Evolutionary conservation across 768 basidiomycete species (phyloP), one percentile per base, ranked within the genome.

Genomic region (Tylopilus cervinicoccineus): DNA sequence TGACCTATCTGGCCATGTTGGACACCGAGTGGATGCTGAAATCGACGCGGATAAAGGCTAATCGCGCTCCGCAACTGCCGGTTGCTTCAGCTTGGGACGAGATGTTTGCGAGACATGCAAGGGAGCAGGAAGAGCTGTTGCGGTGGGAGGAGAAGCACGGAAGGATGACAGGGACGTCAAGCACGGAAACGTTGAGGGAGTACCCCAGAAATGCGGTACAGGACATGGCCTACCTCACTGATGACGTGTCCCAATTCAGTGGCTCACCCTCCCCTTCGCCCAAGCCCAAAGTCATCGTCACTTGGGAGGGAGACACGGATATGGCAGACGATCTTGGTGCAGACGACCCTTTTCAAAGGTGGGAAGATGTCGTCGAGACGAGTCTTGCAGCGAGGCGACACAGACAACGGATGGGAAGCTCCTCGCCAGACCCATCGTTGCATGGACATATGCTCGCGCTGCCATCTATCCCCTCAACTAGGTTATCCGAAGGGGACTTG

Each of bases 11-110:
- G 28, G 81, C 75, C 7, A 71, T 86, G 54, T 62, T 86, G 44
- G 82, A 77, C 38, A 83, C 79, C 0, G 83, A 85, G 38, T 84
- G 81, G 81, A 45, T 66, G 22, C 53, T 79, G 31, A 71, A 63
- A 17, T 45, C 51, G 12, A 59, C 60, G 38, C 56, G 67, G 48
- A 61, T 55, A 19, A 37, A 22, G 5, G 19, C 36, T 2, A 45
- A 32, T 19, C 23, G 8, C 16, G 2, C 9, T 6, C 58, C 16
- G 5, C 33, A 46, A 10, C 29, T 37, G 3, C 67, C 74, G 0
- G 71, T 74, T 0, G 58, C 62, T 33, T 72, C 75, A 1, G 59
- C 78, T 4, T 86, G 84, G 84, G 83, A 84, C 44, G 83, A 82
- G 56, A 67, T 86, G 44, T 70, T 86, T 37, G 49, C 62, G 17